Evolutionary conservation across 2,329 filamentous ascomycete species (phyloP).

Genomic region (Sporothrix curviconia): DNA sequence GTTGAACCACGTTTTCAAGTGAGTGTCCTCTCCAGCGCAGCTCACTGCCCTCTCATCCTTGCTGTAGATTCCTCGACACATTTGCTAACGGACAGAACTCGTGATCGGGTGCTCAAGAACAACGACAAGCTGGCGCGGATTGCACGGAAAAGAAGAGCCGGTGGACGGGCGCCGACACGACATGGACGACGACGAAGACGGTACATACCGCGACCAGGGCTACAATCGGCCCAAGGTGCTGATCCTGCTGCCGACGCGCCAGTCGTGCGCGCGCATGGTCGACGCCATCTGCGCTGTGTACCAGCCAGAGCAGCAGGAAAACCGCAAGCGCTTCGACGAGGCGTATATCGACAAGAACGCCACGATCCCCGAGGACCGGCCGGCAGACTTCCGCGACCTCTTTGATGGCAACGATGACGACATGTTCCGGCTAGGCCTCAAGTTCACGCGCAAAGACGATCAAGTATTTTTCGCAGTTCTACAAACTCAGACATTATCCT

Average conservation of each 20-base stretch:
- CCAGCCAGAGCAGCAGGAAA: conserved; percentile 86
- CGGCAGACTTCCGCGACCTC: conserved; percentile 79
- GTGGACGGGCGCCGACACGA: conserved; percentile 47
- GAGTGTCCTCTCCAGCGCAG: conserved; percentile 23
- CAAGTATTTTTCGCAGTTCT: conserved; percentile 92
- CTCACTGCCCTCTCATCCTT: neutral
- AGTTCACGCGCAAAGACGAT: conserved; percentile 94
- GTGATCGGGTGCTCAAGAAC: conserved; percentile 88
- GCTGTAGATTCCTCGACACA: conserved; percentile 19
- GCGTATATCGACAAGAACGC: conserved; percentile 65
- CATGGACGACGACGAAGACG: conserved; percentile 54
- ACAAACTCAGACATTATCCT: conserved; percentile 94
- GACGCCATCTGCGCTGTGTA: conserved; percentile 70
- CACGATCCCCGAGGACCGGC: conserved; percentile 47
- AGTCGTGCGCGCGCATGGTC: conserved; percentile 73
- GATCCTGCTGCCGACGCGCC: conserved; percentile 80
- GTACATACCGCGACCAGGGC: conserved; percentile 83
- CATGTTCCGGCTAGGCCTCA: conserved; percentile 92
- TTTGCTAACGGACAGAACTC: conserved; percentile 47
- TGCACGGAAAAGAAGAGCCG: conserved; percentile 37
- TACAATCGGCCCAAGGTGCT: conserved; percentile 93
- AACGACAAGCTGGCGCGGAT: conserved; percentile 68
- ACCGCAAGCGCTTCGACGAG: conserved; percentile 86
- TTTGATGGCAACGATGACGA: conserved; percentile 96
- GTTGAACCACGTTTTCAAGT: conserved; percentile 91